Evolutionary conservation across 352 stramenopile genomes (phyloP).

Genomic region (Phytopythium sindhum): DNA sequence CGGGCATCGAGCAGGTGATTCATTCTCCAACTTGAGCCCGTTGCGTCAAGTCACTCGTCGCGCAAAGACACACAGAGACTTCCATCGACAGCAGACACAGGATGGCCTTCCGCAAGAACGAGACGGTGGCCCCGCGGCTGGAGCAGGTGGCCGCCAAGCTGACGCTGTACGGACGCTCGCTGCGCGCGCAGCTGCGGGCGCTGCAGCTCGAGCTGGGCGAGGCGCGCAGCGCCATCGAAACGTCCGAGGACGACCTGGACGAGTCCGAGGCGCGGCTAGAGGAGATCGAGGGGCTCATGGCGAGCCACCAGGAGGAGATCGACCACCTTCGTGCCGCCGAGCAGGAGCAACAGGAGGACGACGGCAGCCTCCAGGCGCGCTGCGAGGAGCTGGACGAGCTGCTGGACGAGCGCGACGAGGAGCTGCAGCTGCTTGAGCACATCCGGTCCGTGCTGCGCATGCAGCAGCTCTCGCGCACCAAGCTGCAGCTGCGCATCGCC

Average conservation of each 20-base stretch:
- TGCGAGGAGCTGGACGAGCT: conserved; percentile 54
- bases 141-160: conserved; percentile 49
- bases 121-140: conserved; percentile 20
- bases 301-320: conserved; percentile 47
- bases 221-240: conserved; percentile 35
- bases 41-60: neutral
- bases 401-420: conserved; percentile 55
- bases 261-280: conserved; percentile 48
- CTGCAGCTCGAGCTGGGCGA: conserved; percentile 30
- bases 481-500: conserved; percentile 41
- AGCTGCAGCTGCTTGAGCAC: conserved; percentile 50
- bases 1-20: no score
- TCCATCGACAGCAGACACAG: neutral
- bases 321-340: conserved; percentile 17
- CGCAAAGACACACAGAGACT: no score
- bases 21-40: conserved; percentile 1
- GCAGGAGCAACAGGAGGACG: conserved; percentile 16
- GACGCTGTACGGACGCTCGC: conserved; percentile 36
- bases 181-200: conserved; percentile 36
- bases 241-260: conserved; percentile 48
- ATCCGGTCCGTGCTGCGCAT: conserved; percentile 47
- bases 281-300: conserved; percentile 64
- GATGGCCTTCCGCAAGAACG: conserved; percentile 1
- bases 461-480: conserved; percentile 31
- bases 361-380: conserved; percentile 28